Conservation (phyloP, 2,329 filamentous ascomycete species). For the Neofusicoccum sp. region DNA sequence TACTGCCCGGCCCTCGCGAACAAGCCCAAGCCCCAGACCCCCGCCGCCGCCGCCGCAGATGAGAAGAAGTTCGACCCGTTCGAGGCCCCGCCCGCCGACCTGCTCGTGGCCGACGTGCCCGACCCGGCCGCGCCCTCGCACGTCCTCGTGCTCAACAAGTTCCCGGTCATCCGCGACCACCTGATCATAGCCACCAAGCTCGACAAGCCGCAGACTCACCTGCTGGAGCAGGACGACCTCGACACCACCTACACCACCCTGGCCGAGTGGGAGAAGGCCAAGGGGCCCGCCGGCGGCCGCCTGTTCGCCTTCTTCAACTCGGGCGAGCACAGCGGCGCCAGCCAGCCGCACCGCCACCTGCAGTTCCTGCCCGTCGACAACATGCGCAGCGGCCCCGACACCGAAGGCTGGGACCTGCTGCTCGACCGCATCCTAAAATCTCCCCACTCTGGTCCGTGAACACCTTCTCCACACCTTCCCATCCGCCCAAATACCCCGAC, state of each 20-base stretch:
- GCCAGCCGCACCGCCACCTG: constrained; percentile 71
- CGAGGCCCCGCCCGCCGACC: constrained; percentile 57
- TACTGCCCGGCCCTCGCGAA: constrained; percentile 69
- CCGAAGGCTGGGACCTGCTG: constrained; percentile 51
- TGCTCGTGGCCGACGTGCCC: constrained; percentile 58
- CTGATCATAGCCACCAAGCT: constrained; percentile 70
- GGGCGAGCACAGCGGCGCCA: constrained; percentile 68
- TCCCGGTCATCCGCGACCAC: constrained; percentile 70
- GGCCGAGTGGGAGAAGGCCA: constrained; percentile 52
- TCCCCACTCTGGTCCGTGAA: constrained; percentile 13
- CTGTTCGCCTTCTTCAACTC: constrained; percentile 73
- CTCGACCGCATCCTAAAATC: constrained; percentile 45
- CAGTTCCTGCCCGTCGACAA: constrained; percentile 68
- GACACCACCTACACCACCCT: constrained; percentile 65
- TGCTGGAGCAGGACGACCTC: constrained; percentile 64
- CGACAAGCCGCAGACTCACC: constrained; percentile 65
- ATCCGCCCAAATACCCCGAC: too few species aligned
- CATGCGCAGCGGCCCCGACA: constrained; percentile 57
- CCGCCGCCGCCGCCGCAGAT: constrained; percentile 16
- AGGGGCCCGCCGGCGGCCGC: constrained; percentile 35
- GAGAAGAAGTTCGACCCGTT: constrained; percentile 60
- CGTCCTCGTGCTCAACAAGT: constrained; percentile 73
- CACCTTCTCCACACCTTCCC: not conserved
- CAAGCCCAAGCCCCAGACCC: constrained; percentile 54
- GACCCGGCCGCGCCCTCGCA: constrained; percentile 51